phyloP scores from a whole-genome alignment of 352 stramenopile genomes.

The Phytopythium delawarense region DNA sequence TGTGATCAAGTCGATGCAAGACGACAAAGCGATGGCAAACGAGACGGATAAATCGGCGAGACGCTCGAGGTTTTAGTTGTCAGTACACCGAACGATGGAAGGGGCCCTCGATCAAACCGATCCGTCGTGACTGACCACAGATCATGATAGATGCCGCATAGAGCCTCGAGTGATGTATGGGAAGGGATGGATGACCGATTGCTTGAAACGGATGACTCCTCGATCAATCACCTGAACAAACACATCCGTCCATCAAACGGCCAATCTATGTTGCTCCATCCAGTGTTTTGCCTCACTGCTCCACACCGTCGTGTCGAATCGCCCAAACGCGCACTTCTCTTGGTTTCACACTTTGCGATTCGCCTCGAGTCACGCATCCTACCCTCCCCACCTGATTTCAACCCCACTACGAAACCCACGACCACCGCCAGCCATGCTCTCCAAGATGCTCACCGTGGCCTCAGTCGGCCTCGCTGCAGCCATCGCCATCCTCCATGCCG shows the following conservation, averaged over 20 bases:
- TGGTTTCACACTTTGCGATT: neutral
- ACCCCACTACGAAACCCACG: neutral
- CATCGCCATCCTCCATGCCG: neutral
- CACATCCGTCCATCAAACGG: too few species aligned
- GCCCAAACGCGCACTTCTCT: neutral
- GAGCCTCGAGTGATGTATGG: too few species aligned
- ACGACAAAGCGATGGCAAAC: neutral
- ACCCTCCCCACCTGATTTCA: too few species aligned
- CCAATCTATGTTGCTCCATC: too few species aligned
- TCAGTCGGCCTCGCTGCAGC: neutral
- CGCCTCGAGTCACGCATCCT: neutral
- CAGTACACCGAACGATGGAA: too few species aligned
- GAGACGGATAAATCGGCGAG: neutral
- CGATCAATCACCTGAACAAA: too few species aligned
- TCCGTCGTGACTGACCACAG: neutral
- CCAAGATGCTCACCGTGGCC: neutral
- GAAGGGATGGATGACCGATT: too few species aligned
- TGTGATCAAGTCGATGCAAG: neutral
- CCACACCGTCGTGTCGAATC: too few species aligned
- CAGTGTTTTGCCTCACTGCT: too few species aligned
- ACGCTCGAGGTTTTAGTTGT: neutral
- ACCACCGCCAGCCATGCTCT: neutral
- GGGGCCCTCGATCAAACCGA: neutral
- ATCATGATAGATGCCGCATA: too few species aligned
- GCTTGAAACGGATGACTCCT: too few species aligned